These are phyloP conservation scores for Pestalotiopsis sp. DNA, from an alignment of 2,329 filamentous ascomycete genomes.

Conservation along the genomic window DNA sequence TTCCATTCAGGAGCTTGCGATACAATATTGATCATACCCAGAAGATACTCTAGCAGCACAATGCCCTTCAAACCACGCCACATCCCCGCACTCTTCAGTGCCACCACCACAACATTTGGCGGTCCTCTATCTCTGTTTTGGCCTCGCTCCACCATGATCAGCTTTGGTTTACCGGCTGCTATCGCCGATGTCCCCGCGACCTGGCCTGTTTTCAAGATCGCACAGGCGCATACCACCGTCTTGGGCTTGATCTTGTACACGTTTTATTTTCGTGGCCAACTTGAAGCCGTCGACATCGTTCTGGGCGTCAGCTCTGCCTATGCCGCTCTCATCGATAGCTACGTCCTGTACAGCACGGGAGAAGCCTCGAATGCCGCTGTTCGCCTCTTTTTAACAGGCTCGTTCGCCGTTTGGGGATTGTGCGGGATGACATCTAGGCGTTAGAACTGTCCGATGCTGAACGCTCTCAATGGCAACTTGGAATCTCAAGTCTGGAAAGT, in stretches of 20 bases:
- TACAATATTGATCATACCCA: too few species aligned
- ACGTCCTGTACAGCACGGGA: background rate
- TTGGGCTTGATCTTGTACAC: background rate
- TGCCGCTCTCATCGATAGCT: background rate
- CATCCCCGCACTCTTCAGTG: background rate
- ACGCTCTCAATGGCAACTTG: too few species aligned
- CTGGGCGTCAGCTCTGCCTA: background rate
- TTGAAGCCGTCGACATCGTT: background rate
- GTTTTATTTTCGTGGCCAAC: background rate
- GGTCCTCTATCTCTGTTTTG: background rate
- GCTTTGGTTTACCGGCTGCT: background rate
- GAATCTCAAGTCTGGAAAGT: too few species aligned
- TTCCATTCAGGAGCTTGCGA: too few species aligned
- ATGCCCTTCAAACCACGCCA: background rate
- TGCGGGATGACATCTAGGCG: too few species aligned
- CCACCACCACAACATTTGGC: background rate
- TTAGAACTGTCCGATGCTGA: too few species aligned
- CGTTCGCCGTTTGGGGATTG: background rate
- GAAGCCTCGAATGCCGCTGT: background rate
- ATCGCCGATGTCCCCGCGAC: background rate
- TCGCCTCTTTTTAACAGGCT: background rate
- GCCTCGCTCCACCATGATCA: background rate
- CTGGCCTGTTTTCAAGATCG: background rate
- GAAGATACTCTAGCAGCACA: background rate
- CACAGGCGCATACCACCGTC: background rate